Evolutionary conservation across 2,329 filamentous ascomycete genomes (phyloP), one percentile per base, ranked within the genome.

Genomic region (Neofusicoccum parvum): DNA sequence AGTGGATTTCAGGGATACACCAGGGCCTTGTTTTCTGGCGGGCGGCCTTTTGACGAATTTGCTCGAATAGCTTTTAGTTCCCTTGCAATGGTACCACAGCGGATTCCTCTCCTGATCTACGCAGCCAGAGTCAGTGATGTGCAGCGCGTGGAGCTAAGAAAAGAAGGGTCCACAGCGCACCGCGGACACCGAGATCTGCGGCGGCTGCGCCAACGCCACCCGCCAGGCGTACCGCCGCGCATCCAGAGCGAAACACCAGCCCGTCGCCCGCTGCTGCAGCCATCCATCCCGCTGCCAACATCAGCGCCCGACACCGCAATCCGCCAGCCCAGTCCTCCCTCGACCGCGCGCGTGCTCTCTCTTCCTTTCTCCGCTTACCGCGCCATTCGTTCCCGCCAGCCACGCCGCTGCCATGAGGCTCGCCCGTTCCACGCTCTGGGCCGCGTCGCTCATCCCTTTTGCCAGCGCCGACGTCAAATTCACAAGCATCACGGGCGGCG

Each of bases 391-490:
- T 62, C 17, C 23, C 48, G 27, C 11, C 32, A 46, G 9, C 9
- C 48, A n/a, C 32, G n/a, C 49, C 23, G 20, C 34, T 14, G 14
- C 32, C 50, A 64, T 64, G 62, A 64, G 45, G 36, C 41, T 58
- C 23, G 27, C 43, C 32, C 37, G 48, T 27, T 43, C 50, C 20
- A 48, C 54, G 46, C 54, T 65, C 23, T 60, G 49, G 23, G 50
- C 54, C 17, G 37, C 64, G 45, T 46, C 49, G 12, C 54, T 85
- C 45, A 72, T 78, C 53, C 74, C 79, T n/a, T 71, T 78, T 66
- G 81, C 77, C 32, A 71, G 81, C 66, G 86, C 85, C 64, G 84
- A 85, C 70, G 78, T 87, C 68, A 74, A 83, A 63, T 86, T 90
- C 76, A 82, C 80, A 53, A 75, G 72, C 17, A 87, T 87, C 6